These are phyloP conservation scores for Gentiana macrophylla DNA, from an alignment of 257 asterid species.

Conservation along the genomic window DNA sequence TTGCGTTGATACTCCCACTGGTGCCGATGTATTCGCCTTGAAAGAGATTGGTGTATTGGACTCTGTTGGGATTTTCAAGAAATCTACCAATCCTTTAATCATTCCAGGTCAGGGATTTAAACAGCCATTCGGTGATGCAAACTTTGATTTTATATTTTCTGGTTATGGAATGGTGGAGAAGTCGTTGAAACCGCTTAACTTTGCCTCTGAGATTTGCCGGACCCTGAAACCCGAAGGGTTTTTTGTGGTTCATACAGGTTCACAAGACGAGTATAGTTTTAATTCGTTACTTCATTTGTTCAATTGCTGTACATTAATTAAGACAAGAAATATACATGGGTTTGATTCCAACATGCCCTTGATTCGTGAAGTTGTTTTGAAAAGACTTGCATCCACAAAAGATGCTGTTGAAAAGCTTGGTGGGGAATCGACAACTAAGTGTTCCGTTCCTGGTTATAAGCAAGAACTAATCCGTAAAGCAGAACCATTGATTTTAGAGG, in stretches of 20 bases:
- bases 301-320: slow-evolving; percentile 34
- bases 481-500: slow-evolving; percentile 72
- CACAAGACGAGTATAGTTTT: slow-evolving; percentile 31
- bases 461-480: slow-evolving; percentile 49
- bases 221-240: slow-evolving; percentile 41
- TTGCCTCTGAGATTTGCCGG: slow-evolving; percentile 30
- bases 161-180: slow-evolving; percentile 36
- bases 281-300: slow-evolving; percentile 41
- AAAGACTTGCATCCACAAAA: slow-evolving; percentile 14
- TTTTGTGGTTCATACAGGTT: slow-evolving; percentile 34
- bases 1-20: slow-evolving; percentile 60
- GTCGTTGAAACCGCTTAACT: slow-evolving; percentile 17
- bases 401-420: slow-evolving; percentile 12
- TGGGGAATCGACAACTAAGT: slow-evolving; percentile 23
- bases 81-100: slow-evolving; percentile 68
- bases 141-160: slow-evolving; percentile 33
- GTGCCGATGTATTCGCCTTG: slow-evolving; percentile 75
- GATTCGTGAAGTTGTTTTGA: slow-evolving; percentile 39
- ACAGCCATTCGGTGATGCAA: slow-evolving; percentile 19
- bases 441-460: slow-evolving; percentile 60
- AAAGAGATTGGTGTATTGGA: slow-evolving; percentile 68
- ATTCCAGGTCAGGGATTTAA: slow-evolving; percentile 25
- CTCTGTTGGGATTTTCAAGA: slow-evolving; percentile 59
- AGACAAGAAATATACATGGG: slow-evolving; percentile 30
- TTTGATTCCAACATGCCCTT: slow-evolving; percentile 15